These are phyloP conservation scores for Suzukiozyma palmioleophila DNA, from an alignment of 1,139 yeast genomes.

Conservation along the genomic window DNA sequence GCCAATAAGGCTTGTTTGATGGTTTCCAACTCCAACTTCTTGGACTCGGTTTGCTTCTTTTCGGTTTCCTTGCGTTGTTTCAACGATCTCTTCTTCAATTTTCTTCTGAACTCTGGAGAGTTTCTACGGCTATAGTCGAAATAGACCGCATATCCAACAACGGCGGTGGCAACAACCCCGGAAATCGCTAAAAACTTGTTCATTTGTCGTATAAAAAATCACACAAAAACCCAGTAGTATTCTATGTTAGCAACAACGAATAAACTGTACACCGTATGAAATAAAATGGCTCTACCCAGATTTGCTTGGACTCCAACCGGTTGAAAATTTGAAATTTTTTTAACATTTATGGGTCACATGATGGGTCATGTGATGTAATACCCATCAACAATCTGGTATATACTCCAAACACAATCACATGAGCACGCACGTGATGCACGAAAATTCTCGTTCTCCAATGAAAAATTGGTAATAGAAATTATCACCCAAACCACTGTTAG, in stretches of 20 bases:
- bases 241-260: no score
- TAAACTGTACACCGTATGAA: no score
- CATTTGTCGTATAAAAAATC: slow-evolving; percentile 16
- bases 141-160: slow-evolving; percentile 75
- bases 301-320: neutral
- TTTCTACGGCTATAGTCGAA: slow-evolving; percentile 91
- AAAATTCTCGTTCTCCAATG: neutral
- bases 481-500: no score
- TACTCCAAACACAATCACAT: neutral
- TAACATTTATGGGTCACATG: neutral
- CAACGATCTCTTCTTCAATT: slow-evolving; percentile 58
- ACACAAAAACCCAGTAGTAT: no score
- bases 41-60: slow-evolving; percentile 53
- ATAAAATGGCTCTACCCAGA: neutral
- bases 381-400: no score
- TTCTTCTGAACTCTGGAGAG: slow-evolving; percentile 74
- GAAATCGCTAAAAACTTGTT: slow-evolving; percentile 44
- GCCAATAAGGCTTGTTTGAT: slow-evolving; percentile 59
- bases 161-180: slow-evolving; percentile 51
- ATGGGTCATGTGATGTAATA: no score
- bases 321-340: neutral
- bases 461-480: neutral
- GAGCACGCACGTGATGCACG: neutral
- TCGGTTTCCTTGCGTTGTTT: slow-evolving; percentile 56
- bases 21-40: slow-evolving; percentile 55